Percentiles rank a stretch among this genome's conserved stretches.
Conservation (phyloP, 2,329 filamentous ascomycete species). For the Pseudocercospora ulei region DNA sequence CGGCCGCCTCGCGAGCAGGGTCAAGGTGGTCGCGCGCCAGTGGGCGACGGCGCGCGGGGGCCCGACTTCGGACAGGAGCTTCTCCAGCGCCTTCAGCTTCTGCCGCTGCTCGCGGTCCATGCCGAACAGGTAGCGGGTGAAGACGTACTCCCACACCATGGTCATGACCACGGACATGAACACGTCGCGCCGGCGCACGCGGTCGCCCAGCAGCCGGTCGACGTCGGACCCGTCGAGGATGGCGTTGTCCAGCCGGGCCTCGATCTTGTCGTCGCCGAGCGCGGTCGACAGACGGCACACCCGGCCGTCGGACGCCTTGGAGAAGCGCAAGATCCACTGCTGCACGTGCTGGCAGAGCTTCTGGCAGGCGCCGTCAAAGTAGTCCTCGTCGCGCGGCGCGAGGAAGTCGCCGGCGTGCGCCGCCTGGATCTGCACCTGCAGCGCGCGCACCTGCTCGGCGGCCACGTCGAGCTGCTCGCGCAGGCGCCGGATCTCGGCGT, state of each 20-base stretch:
- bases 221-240: conserved; percentile 91
- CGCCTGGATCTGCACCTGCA: conserved; percentile 52
- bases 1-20: conserved; percentile 68
- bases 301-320: conserved; percentile 90
- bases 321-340: conserved; percentile 96
- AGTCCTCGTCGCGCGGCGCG: conserved; percentile 74
- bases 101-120: conserved; percentile 97
- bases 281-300: conserved; percentile 74
- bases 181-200: conserved; percentile 78
- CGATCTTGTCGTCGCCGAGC: conserved; percentile 82
- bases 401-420: conserved; percentile 61
- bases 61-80: conserved; percentile 78
- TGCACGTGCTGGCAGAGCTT: conserved; percentile 92
- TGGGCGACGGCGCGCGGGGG: conserved; percentile 82
- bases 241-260: conserved; percentile 87
- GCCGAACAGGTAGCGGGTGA: conserved; percentile 93
- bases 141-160: conserved; percentile 98
- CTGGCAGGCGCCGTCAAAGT: conserved; percentile 89
- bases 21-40: conserved; percentile 93
- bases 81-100: conserved; percentile 93
- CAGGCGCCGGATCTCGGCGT: conserved; percentile 69
- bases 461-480: conserved; percentile 68
- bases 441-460: conserved; percentile 49
- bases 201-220: conserved; percentile 75
- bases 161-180: conserved; percentile 99